Evolutionary conservation across 306 rosid genomes (phyloP).

Genomic region (Arachis hypogaea): DNA sequence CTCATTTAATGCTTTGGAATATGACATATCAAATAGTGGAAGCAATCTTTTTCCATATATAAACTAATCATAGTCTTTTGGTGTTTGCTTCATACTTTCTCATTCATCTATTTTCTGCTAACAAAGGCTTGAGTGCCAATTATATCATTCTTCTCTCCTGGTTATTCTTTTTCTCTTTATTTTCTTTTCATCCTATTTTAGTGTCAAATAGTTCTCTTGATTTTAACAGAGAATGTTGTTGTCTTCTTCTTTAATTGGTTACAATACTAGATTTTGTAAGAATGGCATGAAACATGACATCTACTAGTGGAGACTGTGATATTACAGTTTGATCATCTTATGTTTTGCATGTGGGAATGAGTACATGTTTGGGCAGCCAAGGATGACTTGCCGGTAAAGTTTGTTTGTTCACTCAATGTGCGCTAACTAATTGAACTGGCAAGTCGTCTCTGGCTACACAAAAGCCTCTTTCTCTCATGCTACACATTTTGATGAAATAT

Average conservation of each 20-base stretch:
- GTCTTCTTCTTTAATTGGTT: background rate
- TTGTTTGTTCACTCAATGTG: background rate
- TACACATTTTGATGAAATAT: slow-evolving; percentile 46
- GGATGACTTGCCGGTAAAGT: slow-evolving; percentile 1
- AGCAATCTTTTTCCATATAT: background rate
- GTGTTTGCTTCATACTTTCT: background rate
- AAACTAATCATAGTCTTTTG: background rate
- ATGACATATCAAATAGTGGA: background rate
- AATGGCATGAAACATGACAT: background rate
- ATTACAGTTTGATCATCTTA: background rate
- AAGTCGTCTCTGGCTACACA: slow-evolving; percentile 70
- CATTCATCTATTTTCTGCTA: slow-evolving; percentile 7
- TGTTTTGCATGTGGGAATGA: slow-evolving; percentile 8
- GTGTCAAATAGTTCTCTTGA: background rate
- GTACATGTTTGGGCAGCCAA: slow-evolving; percentile 9
- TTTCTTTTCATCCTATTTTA: background rate
- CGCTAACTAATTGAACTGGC: slow-evolving; percentile 43
- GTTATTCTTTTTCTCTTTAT: background rate
- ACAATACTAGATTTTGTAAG: background rate
- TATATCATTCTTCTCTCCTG: background rate
- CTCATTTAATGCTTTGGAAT: background rate
- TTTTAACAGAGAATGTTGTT: background rate
- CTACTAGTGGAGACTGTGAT: background rate
- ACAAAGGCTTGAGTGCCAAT: background rate
- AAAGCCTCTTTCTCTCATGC: slow-evolving; percentile 66